Base-by-base conservation (phyloP, 805 yeast species). In the Ogataea haglerorum region DNA sequence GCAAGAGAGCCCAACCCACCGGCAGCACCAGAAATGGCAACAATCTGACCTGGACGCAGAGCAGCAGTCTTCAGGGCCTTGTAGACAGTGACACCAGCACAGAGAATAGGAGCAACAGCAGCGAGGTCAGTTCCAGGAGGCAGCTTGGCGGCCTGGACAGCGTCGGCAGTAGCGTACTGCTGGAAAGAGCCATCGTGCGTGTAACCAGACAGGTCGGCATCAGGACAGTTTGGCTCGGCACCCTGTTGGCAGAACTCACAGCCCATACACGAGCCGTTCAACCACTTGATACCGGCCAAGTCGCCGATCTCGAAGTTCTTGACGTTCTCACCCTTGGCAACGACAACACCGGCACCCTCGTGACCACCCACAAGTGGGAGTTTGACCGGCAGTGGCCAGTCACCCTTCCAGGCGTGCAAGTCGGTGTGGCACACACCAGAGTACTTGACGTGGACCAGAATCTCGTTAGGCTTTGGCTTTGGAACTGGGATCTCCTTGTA, bases 371-470 rank as follows among this genome's bases (percentile, higher is more conserved):
- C 85, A 52, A 81, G 67, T 28, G 88, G 88, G 45, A 79, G 70
- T 60, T 78, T 79, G 52, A 80, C 75, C 48, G 67, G 73, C 64
- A 80, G 69, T 40, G 90, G 89, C 90, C 91, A 85, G 70, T 86
- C 95, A 56, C 91, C 93, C 63, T 82, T 75, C 86, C 88, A 83
- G 45, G 89, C 91, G 72, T 85, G 95, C 64, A 85, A 75, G 61
- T 85, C 95, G 29, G 93, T 84, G 75, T 86, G 95, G 66, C 95
- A 85, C 43, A 85, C 91, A 64, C 95, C 95, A 25, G 91, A 77
- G 75, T 78, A 85, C 67, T 77, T 76, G 66, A 86, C 80, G 64
- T 85, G 76, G 70, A 85, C 71, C 63, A 85, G 73, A 51, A 85
- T 70, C 67, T 85, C 87, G 58, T 78, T 79, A 44, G 84, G 68